Evolutionary conservation across 2,329 filamentous ascomycete species (phyloP).

Genomic region (Chrysoporthe cubensis): DNA sequence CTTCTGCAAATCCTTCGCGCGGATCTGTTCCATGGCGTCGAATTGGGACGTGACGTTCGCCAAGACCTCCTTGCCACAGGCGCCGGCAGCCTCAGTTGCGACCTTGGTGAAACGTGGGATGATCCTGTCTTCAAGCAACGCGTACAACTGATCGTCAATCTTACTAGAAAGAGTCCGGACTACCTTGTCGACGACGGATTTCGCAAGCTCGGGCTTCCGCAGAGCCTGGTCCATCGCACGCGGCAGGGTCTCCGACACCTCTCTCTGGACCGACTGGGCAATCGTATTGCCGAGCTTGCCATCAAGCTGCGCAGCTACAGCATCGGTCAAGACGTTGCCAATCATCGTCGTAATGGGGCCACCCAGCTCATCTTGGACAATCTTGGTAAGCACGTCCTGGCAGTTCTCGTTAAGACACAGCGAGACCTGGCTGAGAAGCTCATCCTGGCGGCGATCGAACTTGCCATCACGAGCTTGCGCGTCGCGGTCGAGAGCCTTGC

Average conservation of each 20-base stretch:
- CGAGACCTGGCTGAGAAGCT: conserved; percentile 61
- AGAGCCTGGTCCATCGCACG: conserved; percentile 68
- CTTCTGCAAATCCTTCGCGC: conserved; percentile 62
- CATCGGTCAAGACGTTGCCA: conserved; percentile 66
- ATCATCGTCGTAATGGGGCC: conserved; percentile 76
- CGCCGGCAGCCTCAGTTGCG: conserved; percentile 68
- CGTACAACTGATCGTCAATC: conserved; percentile 71
- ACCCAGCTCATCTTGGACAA: conserved; percentile 77
- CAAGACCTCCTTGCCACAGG: conserved; percentile 70
- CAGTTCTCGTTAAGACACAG: conserved; percentile 66
- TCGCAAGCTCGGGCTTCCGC: conserved; percentile 74
- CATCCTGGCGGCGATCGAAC: conserved; percentile 57
- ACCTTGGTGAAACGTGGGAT: conserved; percentile 68
- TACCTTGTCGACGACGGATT: conserved; percentile 73
- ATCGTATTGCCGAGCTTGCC: conserved; percentile 69
- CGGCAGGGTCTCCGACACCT: conserved; percentile 73
- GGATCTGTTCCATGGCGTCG: conserved; percentile 53
- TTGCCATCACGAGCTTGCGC: conserved; percentile 54
- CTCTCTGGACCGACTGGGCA: conserved; percentile 64
- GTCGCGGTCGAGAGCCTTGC: conserved; percentile 63
- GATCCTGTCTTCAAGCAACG: conserved; percentile 65
- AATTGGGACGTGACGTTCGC: conserved; percentile 59
- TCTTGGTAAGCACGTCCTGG: conserved; percentile 73
- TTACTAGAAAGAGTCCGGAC: conserved; percentile 66
- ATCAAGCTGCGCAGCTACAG: conserved; percentile 73